phyloP scores from a whole-genome alignment of 208 protist genomes.

The Leishmania arabica region DNA sequence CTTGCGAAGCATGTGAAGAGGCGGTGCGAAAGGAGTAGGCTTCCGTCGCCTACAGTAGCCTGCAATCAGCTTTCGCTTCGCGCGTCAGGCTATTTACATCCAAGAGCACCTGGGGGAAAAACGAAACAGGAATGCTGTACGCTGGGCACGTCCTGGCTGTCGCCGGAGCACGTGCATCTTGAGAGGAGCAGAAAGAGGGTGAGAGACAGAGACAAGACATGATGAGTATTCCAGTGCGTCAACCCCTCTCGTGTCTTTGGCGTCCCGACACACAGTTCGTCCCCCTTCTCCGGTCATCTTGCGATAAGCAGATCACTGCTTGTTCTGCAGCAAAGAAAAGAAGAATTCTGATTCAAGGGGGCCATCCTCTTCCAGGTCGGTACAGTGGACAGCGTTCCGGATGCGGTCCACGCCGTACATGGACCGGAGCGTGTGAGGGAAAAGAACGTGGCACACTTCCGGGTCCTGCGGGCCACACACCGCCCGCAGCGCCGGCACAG shows the following conservation, averaged over 20 bases:
- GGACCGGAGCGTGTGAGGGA: conserved; percentile 93
- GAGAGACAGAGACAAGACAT: not conserved
- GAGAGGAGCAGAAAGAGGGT: conserved; percentile 5
- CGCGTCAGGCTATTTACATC: conserved; percentile 18
- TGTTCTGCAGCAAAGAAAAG: conserved; percentile 90
- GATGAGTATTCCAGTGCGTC: not conserved
- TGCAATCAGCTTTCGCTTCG: not conserved
- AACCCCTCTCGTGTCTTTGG: not conserved
- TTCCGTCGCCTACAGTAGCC: not conserved
- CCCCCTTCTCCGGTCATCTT: not conserved
- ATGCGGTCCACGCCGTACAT: conserved; percentile 89
- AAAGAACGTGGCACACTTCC: conserved; percentile 89
- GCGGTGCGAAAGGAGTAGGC: not conserved
- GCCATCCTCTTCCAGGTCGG: conserved; percentile 96
- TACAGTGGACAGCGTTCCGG: conserved; percentile 95
- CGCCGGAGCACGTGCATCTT: conserved; percentile 4
- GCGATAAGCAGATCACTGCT: conserved; percentile 17
- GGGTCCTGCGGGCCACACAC: conserved; percentile 93
- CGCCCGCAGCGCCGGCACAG: conserved; percentile 73
- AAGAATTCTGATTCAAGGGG: conserved; percentile 95
- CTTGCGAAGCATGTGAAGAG: conserved; percentile 2
- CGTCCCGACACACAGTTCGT: not conserved
- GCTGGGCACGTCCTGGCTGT: not conserved
- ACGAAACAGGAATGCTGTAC: not conserved
- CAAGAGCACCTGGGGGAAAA: not conserved